Evolutionary conservation across 352 stramenopile genomes (phyloP).

Genomic region (Globisporangium nodosum): DNA sequence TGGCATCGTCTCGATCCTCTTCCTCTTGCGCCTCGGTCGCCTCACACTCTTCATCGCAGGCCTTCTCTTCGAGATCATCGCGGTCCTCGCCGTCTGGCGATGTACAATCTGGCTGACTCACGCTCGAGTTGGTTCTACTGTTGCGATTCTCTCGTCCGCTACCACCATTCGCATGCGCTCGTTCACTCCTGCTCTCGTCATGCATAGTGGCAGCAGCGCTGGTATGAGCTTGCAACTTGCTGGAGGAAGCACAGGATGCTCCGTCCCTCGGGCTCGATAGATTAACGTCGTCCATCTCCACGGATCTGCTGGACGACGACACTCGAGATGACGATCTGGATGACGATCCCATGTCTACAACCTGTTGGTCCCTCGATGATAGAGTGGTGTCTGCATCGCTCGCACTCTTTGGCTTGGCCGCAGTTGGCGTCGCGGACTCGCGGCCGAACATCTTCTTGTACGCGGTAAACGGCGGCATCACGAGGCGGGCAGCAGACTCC

Average conservation of each 20-base stretch:
- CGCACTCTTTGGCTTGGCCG: neutral
- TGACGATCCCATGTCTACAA: neutral
- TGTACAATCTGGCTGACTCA: neutral
- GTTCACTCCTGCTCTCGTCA: neutral
- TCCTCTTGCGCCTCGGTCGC: neutral
- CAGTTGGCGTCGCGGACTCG: neutral
- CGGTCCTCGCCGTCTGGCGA: neutral
- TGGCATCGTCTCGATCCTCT: neutral
- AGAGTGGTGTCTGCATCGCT: neutral
- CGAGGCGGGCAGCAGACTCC: constrained; percentile 28
- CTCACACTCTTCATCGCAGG: neutral
- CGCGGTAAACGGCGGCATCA: constrained; percentile 27
- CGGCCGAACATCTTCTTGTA: constrained; percentile 27
- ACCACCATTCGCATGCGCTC: neutral
- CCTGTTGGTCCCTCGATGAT: neutral
- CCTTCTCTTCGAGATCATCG: neutral
- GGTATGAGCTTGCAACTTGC: neutral
- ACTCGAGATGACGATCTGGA: neutral
- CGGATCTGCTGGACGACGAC: constrained; percentile 4
- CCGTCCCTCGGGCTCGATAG: neutral
- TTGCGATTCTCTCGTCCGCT: neutral
- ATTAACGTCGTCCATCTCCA: neutral
- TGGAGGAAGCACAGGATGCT: neutral
- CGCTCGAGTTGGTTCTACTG: neutral
- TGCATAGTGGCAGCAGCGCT: neutral